These are phyloP conservation scores for Talaromyces sp. DNA, from an alignment of 2,329 filamentous ascomycete species.

Conservation along the genomic window DNA sequence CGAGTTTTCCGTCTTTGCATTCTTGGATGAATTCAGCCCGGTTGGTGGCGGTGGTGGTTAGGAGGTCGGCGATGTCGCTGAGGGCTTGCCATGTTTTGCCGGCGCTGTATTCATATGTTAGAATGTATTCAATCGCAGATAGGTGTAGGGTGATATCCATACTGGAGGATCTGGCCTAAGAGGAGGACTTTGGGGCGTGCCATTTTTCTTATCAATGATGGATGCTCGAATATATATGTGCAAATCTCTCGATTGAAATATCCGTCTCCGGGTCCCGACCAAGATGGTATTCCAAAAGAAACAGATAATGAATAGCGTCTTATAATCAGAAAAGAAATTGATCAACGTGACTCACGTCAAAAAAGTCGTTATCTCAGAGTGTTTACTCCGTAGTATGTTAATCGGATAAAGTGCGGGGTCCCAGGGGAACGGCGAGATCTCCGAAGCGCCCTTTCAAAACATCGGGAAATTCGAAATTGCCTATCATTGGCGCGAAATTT, in stretches of 20 bases:
- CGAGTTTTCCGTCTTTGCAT: constrained; percentile 63
- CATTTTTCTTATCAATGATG: constrained; percentile 23
- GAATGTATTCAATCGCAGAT: not conserved
- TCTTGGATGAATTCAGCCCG: constrained; percentile 69
- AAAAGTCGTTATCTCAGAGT: not conserved
- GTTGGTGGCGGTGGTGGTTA: constrained; percentile 60
- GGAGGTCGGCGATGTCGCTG: constrained; percentile 61
- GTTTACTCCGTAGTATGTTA: no score
- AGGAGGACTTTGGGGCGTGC: constrained; percentile 60
- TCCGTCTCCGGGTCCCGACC: no score
- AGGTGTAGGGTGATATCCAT: constrained; percentile 37
- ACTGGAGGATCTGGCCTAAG: constrained; percentile 65
- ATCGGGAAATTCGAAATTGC: not conserved
- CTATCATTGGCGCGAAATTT: not conserved
- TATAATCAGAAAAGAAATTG: not conserved
- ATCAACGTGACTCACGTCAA: not conserved
- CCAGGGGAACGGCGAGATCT: constrained; percentile 6
- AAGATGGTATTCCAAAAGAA: not conserved
- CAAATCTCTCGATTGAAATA: not conserved
- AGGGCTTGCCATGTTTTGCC: constrained; percentile 64
- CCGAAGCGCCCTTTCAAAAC: not conserved
- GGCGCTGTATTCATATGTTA: constrained; percentile 46
- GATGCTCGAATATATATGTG: not conserved
- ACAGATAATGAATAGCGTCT: not conserved
- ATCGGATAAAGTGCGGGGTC: not conserved